Base-by-base conservation (phyloP, 257 asterid genomes). In the Solanum sejunctum region DNA sequence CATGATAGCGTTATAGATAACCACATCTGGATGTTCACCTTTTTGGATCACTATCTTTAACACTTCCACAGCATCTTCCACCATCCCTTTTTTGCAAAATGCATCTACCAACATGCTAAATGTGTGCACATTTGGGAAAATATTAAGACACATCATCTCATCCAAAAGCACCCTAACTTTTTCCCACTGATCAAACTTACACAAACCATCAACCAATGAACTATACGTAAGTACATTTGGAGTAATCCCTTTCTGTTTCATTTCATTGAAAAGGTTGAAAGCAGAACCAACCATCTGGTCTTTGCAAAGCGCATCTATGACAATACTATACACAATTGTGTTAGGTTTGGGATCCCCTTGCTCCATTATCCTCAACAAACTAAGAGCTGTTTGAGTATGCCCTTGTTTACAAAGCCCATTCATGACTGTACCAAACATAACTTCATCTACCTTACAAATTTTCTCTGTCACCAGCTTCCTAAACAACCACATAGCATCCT, bases 331-430 rank as follows among this genome's bases (percentile, higher is more conserved):
- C 7, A 54, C 54, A 10, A 79, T 2, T 3, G 54, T 47, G 52
- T 85, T 12, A 11, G 87, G 90, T 66, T 69, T 83, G 57, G 83
- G 36, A 16, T 39, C 41, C 64, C 67, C 80, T n/a, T 56, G 87
- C 32, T 81, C 86, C 87, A 88, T 81, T 63, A 20, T 54, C 55
- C 84, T 79, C 15, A 88, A 64, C 80, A 88, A 63, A 47, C 75
- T 55, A 81, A 86, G 12, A 15, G 91, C 92, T 79, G 52, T 41
- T 3, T 49, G 36, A 23, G 91, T 84, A 60, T 80, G 66, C 23
- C 91, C 90, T 12, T 69, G 82, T 84, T 88, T 90, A 70, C 91
- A 87, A 23, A 90, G 85, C 41, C 89, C 91, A 55, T 86, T 69
- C 9, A 87, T 64, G 11, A 87, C 80, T 6, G 82, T 80, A 16